Evolutionary conservation across 2,329 filamentous ascomycete genomes (phyloP).

Genomic region (Nothopassalora personata): DNA sequence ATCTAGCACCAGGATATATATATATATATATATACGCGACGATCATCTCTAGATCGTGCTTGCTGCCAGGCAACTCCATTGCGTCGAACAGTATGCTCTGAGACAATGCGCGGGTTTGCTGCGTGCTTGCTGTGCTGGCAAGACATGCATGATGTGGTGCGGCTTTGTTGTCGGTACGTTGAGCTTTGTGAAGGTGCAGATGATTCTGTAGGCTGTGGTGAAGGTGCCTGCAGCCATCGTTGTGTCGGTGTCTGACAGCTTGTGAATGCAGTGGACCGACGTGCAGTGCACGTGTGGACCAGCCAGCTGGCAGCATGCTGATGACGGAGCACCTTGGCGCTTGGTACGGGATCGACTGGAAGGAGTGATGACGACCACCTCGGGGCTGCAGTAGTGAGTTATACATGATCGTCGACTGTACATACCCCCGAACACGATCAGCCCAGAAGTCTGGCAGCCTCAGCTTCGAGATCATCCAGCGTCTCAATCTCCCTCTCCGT

Average conservation of each 20-base stretch:
- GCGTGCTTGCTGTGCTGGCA: neutral
- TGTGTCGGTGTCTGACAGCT: too few species aligned
- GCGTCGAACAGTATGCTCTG: neutral
- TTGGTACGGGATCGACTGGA: neutral
- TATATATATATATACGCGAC: neutral
- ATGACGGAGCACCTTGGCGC: too few species aligned
- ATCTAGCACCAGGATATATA: neutral
- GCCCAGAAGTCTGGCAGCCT: slow-evolving; percentile 65
- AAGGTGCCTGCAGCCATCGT: neutral
- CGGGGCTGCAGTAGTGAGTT: neutral
- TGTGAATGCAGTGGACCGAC: too few species aligned
- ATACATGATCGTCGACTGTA: neutral
- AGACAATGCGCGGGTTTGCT: neutral
- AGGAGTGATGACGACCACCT: neutral
- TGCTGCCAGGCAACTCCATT: neutral
- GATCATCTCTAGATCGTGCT: neutral
- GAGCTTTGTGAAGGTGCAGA: neutral
- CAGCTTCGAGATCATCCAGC: slow-evolving; percentile 69
- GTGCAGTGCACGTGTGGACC: too few species aligned
- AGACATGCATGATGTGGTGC: neutral
- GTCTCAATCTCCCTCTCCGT: slow-evolving; percentile 65
- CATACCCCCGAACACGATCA: slow-evolving; percentile 10
- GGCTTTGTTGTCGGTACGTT: neutral
- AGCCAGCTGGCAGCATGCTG: too few species aligned
- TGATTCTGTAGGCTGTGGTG: neutral